phyloP scores from a whole-genome alignment of 306 rosid species.

The Castanospermum australe region DNA sequence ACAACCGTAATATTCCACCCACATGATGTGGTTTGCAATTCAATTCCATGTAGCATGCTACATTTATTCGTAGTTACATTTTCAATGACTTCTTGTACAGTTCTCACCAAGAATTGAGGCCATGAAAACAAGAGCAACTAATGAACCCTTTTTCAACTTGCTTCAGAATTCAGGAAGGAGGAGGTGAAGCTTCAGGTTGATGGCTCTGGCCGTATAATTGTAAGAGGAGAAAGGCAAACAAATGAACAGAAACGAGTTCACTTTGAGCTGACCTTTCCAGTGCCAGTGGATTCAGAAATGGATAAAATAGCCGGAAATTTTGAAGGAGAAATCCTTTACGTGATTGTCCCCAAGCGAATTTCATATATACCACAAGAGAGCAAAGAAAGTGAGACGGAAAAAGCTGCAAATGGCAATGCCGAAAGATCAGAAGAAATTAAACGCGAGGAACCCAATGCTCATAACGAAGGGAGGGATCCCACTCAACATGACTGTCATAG shows the following conservation, averaged over 20 bases:
- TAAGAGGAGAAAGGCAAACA: conserved; percentile 52
- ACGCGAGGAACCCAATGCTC: neutral
- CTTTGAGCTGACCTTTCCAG: conserved; percentile 42
- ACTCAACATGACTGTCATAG: conserved; percentile 5
- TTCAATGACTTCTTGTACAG: no score
- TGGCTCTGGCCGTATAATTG: conserved; percentile 33
- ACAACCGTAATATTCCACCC: no score
- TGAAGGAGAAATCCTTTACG: conserved; percentile 54
- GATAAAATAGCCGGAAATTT: conserved; percentile 53
- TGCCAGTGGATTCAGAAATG: conserved; percentile 46
- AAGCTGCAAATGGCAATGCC: neutral
- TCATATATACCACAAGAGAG: conserved; percentile 21
- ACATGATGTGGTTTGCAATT: no score
- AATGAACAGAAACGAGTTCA: conserved; percentile 34
- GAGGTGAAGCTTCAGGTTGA: conserved; percentile 53
- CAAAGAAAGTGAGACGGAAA: conserved; percentile 28
- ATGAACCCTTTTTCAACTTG: neutral
- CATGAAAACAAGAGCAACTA: no score
- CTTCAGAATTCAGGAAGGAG: conserved; percentile 56
- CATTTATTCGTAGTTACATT: no score
- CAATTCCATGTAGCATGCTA: no score
- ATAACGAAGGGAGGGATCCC: neutral
- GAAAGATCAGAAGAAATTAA: conserved; percentile 27
- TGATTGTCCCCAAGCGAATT: conserved; percentile 49
- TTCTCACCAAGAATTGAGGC: no score